Conservation (phyloP, 352 stramenopile species). For the Globisporangium radiosum region DNA sequence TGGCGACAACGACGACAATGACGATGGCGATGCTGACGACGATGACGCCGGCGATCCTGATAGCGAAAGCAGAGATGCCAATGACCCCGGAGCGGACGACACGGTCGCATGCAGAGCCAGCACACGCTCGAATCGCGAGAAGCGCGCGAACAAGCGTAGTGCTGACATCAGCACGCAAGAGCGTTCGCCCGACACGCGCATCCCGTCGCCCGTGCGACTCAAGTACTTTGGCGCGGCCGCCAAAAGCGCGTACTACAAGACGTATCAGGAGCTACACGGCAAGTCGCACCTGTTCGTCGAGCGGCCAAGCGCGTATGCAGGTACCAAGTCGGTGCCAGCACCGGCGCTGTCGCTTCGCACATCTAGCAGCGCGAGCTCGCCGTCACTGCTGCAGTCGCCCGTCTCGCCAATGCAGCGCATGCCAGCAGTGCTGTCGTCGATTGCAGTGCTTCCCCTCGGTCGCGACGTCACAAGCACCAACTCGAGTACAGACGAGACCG, state of each 20-base stretch:
- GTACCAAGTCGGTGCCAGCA: background rate
- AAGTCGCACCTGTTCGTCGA: slow-evolving; percentile 57
- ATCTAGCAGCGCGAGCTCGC: slow-evolving; percentile 1
- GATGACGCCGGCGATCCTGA: background rate
- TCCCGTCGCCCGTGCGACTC: background rate
- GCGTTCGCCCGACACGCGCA: background rate
- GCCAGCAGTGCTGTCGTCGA: slow-evolving; percentile 3
- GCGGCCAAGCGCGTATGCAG: slow-evolving; percentile 8
- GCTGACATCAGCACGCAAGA: slow-evolving; percentile 3
- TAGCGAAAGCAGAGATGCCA: too few species aligned
- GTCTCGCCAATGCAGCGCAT: background rate
- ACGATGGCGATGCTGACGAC: background rate
- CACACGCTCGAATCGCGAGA: background rate
- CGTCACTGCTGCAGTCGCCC: background rate
- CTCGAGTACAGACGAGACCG: background rate
- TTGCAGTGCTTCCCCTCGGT: background rate
- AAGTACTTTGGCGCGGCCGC: slow-evolving; percentile 51
- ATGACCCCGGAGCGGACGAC: too few species aligned
- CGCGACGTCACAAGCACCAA: background rate
- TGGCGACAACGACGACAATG: slow-evolving; percentile 10
- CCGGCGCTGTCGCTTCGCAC: slow-evolving; percentile 11
- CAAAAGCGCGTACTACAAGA: slow-evolving; percentile 44
- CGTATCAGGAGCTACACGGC: slow-evolving; percentile 44
- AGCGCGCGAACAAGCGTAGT: background rate
- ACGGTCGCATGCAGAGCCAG: too few species aligned